Evolutionary conservation across 805 yeast species (phyloP).

Genomic region (Pichia scutulata): DNA sequence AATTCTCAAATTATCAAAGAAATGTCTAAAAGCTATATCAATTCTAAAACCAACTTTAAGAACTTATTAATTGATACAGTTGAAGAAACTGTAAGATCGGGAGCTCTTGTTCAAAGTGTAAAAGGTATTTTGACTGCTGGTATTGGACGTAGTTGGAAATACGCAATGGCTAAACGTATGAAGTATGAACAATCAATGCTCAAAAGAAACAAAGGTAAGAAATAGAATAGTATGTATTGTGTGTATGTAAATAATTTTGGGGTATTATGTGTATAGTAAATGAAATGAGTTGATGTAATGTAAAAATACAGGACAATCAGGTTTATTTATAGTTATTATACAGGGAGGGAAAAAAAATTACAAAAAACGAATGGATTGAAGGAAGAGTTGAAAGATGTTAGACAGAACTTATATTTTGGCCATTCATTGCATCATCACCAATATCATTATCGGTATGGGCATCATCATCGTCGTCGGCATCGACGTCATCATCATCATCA

Average conservation of each 20-base stretch:
- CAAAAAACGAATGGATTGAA: background rate
- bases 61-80: conserved; percentile 27
- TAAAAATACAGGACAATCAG: too few species aligned
- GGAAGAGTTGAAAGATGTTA: too few species aligned
- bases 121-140: conserved; percentile 93
- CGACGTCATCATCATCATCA: background rate
- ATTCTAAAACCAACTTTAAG: background rate
- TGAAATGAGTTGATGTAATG: too few species aligned
- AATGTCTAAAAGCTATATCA: background rate
- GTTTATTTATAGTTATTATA: too few species aligned
- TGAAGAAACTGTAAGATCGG: conserved; percentile 49
- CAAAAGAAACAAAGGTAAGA: background rate
- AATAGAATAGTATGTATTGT: background rate
- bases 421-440: background rate
- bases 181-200: conserved; percentile 19
- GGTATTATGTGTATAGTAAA: background rate
- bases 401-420: too few species aligned
- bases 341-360: background rate
- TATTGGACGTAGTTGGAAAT: conserved; percentile 53
- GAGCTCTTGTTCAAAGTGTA: conserved; percentile 68
- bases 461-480: background rate
- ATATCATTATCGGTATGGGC: background rate
- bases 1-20: background rate
- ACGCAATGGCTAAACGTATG: conserved; percentile 64
- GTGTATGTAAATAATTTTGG: too few species aligned